phyloP scores from a whole-genome alignment of 176 grass and related monocot genomes.

The Carex kokanica region DNA sequence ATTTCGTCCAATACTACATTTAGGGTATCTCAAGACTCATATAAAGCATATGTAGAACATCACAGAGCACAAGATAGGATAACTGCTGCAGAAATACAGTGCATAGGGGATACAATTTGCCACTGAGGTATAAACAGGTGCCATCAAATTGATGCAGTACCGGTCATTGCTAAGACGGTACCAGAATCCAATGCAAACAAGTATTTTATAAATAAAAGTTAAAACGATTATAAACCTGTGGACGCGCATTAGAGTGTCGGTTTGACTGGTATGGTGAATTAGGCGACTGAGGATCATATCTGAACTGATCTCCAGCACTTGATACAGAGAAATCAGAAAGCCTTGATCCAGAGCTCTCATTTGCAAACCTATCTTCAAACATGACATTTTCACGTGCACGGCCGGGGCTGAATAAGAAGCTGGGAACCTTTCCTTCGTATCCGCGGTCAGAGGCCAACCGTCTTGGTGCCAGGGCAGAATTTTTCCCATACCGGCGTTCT shows the following conservation, averaged over 20 bases:
- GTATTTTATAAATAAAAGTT: not conserved
- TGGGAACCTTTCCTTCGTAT: conserved; percentile 62
- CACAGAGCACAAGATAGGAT: not conserved
- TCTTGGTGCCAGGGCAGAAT: conserved; percentile 58
- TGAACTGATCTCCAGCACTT: conserved; percentile 57
- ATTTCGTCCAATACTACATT: not conserved
- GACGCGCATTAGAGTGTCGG: not conserved
- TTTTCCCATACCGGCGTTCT: conserved; percentile 88
- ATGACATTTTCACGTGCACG: conserved; percentile 39
- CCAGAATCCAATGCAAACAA: not conserved
- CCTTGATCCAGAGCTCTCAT: conserved; percentile 81
- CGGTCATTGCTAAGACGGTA: not conserved
- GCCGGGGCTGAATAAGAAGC: conserved; percentile 64
- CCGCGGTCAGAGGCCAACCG: conserved; percentile 57
- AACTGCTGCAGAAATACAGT: not conserved
- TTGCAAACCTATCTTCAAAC: conserved; percentile 79
- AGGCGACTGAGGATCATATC: conserved; percentile 65
- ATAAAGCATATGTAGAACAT: not conserved
- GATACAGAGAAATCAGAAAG: conserved; percentile 90
- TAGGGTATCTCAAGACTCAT: not conserved
- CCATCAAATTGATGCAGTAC: not conserved
- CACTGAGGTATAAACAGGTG: not conserved
- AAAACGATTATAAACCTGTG: not conserved
- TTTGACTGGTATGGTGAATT: conserved; percentile 45
- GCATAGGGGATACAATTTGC: not conserved